Evolutionary conservation across 768 basidiomycete genomes (phyloP), one percentile per base, ranked within the genome.

Genomic region (Termitomyces sp.): DNA sequence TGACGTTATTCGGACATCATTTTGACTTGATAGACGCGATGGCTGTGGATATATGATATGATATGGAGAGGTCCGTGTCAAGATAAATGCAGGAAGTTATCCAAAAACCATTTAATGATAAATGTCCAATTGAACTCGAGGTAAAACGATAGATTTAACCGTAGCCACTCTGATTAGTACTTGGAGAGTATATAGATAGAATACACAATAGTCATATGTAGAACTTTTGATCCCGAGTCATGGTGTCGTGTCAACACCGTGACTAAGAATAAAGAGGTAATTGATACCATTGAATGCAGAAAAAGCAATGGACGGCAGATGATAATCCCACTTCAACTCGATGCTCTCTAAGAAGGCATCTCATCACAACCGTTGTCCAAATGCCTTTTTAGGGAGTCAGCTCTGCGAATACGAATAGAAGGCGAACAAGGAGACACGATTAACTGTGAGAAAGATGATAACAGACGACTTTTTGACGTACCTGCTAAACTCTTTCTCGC

Each of bases 401-500:
- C 66, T 55, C 66, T 67, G 53, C 33, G 50, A 52, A 52, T 35
- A 52, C 41, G 51, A 56, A 56, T 28, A 41, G 41, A 58, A 58
- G 53, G 35, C 42, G 48, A 54, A 47, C 31, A 57, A 52, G n/a
- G 45, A 38, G 48, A 42, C 37, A 56, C 31, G 33, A 12, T 37
- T 42, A 5, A 28, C 35, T 63, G 62, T 59, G 52, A 58, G 43
- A 46, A 31, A 46, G 47, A 54, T 56, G 41, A 53, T 21, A 23
- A 5, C 55, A 33, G 45, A 15, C 44, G 21, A 42, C 3, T 33
- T n/a, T n/a, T 38, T 55, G 44, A 56, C 75, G 52, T 72, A 79
- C 68, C 90, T 82, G 72, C 87, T 88, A 68, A 91, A 90, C 66
- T 84, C 84, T 70, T 90, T 91, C 63, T 79, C 77, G 70, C 90